phyloP scores from a whole-genome alignment of 805 yeast genomes.

The Tetrapisispora namnaoensis region DNA sequence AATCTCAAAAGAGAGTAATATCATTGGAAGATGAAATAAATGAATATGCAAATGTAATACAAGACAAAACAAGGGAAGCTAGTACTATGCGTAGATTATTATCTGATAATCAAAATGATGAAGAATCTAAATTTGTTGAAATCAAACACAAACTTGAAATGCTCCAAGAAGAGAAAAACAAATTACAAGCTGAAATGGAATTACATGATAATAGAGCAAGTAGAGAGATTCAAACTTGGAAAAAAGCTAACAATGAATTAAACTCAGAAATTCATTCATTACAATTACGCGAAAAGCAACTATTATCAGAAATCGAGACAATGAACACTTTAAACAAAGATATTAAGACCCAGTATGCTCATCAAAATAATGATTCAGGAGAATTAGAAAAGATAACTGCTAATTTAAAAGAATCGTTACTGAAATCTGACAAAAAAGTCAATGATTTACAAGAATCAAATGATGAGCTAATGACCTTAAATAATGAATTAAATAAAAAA shows the following conservation, averaged over 20 bases:
- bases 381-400: slow-evolving; percentile 24
- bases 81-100: slow-evolving; percentile 60
- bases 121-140: slow-evolving; percentile 44
- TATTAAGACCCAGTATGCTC: slow-evolving; percentile 21
- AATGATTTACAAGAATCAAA: slow-evolving; percentile 49
- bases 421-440: slow-evolving; percentile 39
- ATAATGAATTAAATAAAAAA: slow-evolving; percentile 60
- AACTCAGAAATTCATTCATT: slow-evolving; percentile 30
- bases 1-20: slow-evolving; percentile 50
- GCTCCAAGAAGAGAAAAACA: slow-evolving; percentile 52
- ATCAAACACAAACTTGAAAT: slow-evolving; percentile 41
- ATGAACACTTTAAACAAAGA: slow-evolving; percentile 24
- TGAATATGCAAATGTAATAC: slow-evolving; percentile 62
- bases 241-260: slow-evolving; percentile 34
- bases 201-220: slow-evolving; percentile 43
- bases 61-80: slow-evolving; percentile 74
- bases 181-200: slow-evolving; percentile 45
- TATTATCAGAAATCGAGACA: slow-evolving; percentile 25
- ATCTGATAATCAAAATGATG: slow-evolving; percentile 55
- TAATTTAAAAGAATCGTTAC: slow-evolving; percentile 46
- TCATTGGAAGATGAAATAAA: slow-evolving; percentile 72
- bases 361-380: slow-evolving; percentile 22
- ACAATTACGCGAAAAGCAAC: slow-evolving; percentile 30
- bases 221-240: slow-evolving; percentile 57
- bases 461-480: slow-evolving; percentile 44